Percentiles rank a stretch among this genome's conserved stretches.
These are phyloP conservation scores for Crotalaria pallida DNA, from an alignment of 306 rosid genomes.

Conservation along the genomic window DNA sequence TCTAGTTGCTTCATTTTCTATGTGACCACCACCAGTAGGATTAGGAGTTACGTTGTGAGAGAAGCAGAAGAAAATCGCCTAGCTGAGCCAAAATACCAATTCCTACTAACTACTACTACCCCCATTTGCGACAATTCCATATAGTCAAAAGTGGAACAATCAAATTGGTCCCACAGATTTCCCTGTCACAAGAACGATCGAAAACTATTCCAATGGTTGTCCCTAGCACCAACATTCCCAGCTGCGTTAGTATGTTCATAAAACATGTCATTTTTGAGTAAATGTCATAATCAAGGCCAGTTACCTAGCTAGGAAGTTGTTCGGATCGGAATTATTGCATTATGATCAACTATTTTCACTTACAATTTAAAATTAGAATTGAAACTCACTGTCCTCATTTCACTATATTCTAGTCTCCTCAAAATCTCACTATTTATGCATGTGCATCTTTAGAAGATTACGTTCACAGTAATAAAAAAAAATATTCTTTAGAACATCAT, in stretches of 20 bases:
- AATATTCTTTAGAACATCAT: too few relatives aligned
- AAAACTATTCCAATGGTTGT: slow-evolving; percentile 9
- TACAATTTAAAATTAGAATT: background rate
- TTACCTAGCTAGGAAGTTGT: slow-evolving; percentile 18
- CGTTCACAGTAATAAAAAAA: too few relatives aligned
- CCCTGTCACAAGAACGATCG: background rate
- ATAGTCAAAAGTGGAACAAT: slow-evolving; percentile 2
- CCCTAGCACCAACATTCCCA: slow-evolving; percentile 22
- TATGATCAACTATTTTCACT: background rate
- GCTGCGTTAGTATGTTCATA: background rate
- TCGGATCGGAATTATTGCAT: background rate
- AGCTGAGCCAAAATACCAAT: slow-evolving; percentile 18
- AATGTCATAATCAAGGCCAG: slow-evolving; percentile 21
- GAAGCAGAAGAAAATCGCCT: slow-evolving; percentile 17
- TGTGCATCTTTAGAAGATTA: background rate
- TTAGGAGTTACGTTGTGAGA: background rate
- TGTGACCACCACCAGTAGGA: background rate
- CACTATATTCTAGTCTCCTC: slow-evolving; percentile 4
- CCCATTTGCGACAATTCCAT: slow-evolving; percentile 28
- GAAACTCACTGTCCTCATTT: background rate
- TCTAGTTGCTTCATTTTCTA: slow-evolving; percentile 20
- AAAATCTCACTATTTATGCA: slow-evolving; percentile 6
- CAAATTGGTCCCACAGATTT: slow-evolving; percentile 20
- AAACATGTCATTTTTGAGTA: slow-evolving; percentile 11
- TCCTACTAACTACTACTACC: too few relatives aligned